Conservation (phyloP, 2,329 filamentous ascomycete genomes). For the Diaporthe batatas region DNA sequence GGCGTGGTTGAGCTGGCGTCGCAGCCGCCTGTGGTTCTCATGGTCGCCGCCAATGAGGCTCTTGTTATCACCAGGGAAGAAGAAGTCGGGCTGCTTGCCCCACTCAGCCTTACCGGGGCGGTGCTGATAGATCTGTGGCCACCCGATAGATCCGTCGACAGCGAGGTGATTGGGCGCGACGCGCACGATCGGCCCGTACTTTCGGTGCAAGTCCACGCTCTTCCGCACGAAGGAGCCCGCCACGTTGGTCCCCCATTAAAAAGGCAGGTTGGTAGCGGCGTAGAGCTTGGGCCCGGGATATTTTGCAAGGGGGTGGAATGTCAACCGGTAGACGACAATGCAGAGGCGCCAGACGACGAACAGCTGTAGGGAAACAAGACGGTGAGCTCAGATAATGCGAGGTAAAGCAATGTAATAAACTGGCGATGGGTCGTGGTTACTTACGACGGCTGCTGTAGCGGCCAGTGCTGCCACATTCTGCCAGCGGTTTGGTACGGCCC, state of each 20-base stretch:
- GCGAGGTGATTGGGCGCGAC: constrained; percentile 21
- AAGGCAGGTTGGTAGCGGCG: constrained; percentile 21
- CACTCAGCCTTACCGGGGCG: constrained; percentile 30
- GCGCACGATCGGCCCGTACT: constrained; percentile 39
- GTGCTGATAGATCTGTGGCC: constrained; percentile 36
- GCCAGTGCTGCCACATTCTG: background rate
- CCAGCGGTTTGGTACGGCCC: background rate
- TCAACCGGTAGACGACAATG: constrained; percentile 30
- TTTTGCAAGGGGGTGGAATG: constrained; percentile 34
- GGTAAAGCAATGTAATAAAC: background rate
- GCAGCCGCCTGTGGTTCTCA: constrained; percentile 29
- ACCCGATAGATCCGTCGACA: constrained; percentile 33
- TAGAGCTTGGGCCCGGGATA: constrained; percentile 35
- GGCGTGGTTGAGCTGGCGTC: constrained; percentile 28
- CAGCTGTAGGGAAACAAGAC: background rate
- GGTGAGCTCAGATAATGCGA: background rate
- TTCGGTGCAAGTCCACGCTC: background rate
- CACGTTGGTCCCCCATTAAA: background rate
- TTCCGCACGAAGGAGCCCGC: background rate
- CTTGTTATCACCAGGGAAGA: background rate
- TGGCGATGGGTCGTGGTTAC: background rate
- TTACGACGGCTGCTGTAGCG: background rate
- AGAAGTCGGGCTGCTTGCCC: constrained; percentile 11
- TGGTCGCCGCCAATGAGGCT: constrained; percentile 1
- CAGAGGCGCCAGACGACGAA: constrained; percentile 15